phyloP scores from a whole-genome alignment of 2,329 filamentous ascomycete genomes.

The Ilyonectria mors-panacis region DNA sequence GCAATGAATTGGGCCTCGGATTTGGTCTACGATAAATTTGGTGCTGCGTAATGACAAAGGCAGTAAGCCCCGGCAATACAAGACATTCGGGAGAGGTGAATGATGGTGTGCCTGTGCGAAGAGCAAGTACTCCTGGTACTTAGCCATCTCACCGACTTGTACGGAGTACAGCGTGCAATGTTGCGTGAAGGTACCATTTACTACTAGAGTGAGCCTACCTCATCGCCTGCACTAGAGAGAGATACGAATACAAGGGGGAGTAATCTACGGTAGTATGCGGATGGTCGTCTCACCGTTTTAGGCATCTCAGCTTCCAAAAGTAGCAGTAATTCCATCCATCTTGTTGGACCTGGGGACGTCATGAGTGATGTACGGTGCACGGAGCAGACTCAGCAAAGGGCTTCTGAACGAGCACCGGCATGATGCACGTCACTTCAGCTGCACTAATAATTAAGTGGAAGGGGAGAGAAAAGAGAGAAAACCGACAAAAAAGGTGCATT shows the following conservation, averaged over 20 bases:
- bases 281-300: conserved; percentile 10
- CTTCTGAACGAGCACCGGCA: not conserved
- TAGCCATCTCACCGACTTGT: not conserved
- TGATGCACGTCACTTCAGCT: not conserved
- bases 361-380: not conserved
- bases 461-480: too few species aligned
- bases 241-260: not conserved
- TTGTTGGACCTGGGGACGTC: not conserved
- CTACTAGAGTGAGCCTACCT: not conserved
- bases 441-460: not conserved
- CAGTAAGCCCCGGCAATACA: not conserved
- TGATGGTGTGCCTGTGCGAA: not conserved
- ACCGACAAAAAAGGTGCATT: not conserved
- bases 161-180: too few species aligned
- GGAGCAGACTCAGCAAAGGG: not conserved
- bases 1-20: not conserved
- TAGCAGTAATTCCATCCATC: not conserved
- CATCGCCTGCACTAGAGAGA: not conserved
- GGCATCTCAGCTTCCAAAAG: conserved; percentile 14
- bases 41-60: not conserved
- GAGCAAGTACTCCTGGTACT: not conserved
- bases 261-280: not conserved
- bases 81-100: not conserved
- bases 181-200: too few species aligned
- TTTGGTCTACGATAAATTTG: not conserved